These are phyloP conservation scores for Chlamydomonas sphaeroides DNA, from an alignment of 139 green algal genomes.

Conservation along the genomic window DNA sequence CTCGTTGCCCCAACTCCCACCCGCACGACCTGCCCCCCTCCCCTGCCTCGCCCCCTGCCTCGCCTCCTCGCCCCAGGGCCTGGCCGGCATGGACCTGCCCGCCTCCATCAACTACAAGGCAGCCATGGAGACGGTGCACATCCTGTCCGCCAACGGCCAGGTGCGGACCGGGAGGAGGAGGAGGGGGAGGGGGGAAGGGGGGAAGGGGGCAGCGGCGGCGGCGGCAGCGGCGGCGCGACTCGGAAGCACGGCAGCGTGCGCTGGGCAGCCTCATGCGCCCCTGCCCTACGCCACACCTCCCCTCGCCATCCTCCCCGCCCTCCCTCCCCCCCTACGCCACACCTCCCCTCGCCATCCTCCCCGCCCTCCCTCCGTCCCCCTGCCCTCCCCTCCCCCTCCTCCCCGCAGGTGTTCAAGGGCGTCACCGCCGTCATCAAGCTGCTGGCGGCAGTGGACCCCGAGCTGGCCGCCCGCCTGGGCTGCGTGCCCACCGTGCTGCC, in stretches of 20 bases:
- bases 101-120: conserved; percentile 36
- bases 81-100: too few species aligned
- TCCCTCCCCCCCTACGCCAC: too few species aligned
- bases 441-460: conserved; percentile 25
- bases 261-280: too few species aligned
- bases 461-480: conserved; percentile 2
- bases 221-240: not conserved
- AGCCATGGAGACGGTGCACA: conserved; percentile 39
- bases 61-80: too few species aligned
- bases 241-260: too few species aligned
- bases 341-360: not conserved
- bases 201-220: not conserved
- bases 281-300: not conserved
- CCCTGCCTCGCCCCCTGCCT: too few species aligned
- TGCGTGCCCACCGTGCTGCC: conserved; percentile 6
- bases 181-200: not conserved
- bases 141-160: conserved; percentile 34
- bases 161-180: not conserved
- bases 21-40: too few species aligned
- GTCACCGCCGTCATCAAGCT: conserved; percentile 43
- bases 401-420: conserved; percentile 24
- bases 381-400: not conserved
- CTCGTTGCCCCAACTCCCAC: too few species aligned
- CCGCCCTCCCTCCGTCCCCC: too few species aligned
- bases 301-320: not conserved